phyloP scores from a whole-genome alignment of 495 filamentous ascomycete species.

The Hypomontagnella submonticulosa region DNA sequence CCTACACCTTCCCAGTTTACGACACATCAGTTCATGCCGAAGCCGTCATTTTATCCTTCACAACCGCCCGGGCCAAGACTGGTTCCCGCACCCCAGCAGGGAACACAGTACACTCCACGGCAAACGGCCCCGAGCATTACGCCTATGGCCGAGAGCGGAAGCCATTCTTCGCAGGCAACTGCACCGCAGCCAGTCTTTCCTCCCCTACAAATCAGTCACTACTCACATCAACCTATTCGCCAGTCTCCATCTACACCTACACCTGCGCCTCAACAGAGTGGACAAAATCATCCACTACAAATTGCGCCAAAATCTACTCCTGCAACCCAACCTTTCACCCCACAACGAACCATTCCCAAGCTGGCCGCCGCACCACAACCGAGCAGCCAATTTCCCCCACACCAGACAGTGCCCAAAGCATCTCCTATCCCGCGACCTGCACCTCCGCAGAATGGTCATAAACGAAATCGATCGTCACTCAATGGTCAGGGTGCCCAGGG shows the following conservation, averaged over 20 bases:
- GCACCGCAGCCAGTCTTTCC: constrained; percentile 13
- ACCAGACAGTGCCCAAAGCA: constrained; percentile 36
- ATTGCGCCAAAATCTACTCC: neutral
- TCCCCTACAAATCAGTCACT: neutral
- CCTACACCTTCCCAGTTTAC: constrained; percentile 43
- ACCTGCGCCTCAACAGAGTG: constrained; percentile 27
- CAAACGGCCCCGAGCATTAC: constrained; percentile 30
- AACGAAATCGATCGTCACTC: constrained; percentile 44
- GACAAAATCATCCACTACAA: neutral
- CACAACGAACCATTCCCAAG: constrained; percentile 5
- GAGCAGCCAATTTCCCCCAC: constrained; percentile 26
- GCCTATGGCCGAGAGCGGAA: constrained; percentile 24
- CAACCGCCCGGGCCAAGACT: constrained; percentile 18
- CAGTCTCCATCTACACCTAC: neutral
- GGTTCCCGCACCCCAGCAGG: constrained; percentile 15
- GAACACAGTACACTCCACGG: constrained; percentile 16
- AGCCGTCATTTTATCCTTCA: constrained; percentile 25
- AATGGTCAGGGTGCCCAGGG: constrained; percentile 36
- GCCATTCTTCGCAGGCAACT: constrained; percentile 5
- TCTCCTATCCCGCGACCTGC: constrained; percentile 34
- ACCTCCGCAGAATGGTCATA: constrained; percentile 40
- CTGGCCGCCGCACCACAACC: constrained; percentile 14
- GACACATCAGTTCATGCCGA: constrained; percentile 39
- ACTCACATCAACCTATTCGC: neutral
- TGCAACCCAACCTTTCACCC: neutral